These are phyloP conservation scores for Didymella exigua DNA, from an alignment of 2,329 filamentous ascomycete species.

Conservation along the genomic window DNA sequence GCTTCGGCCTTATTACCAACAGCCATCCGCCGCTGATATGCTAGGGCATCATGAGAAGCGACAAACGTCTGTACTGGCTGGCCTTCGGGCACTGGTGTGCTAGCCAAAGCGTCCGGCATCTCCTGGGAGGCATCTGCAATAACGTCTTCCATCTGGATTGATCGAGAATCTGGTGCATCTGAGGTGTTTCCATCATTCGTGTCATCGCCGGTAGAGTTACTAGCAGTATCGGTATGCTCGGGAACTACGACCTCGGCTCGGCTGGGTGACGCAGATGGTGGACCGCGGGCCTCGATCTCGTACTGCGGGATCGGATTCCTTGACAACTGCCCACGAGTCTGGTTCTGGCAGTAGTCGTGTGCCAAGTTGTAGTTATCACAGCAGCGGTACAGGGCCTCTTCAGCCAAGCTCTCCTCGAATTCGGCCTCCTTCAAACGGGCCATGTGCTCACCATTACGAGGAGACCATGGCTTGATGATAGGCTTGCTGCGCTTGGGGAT, in stretches of 20 bases:
- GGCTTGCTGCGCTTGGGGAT: conserved; percentile 55
- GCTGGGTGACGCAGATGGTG: conserved; percentile 39
- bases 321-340: conserved; percentile 62
- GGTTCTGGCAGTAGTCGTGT: conserved; percentile 75
- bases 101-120: conserved; percentile 17
- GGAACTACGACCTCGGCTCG: conserved; percentile 43
- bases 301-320: conserved; percentile 70
- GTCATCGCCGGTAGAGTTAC: conserved; percentile 34
- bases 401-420: conserved; percentile 67
- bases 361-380: conserved; percentile 68
- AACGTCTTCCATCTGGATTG: conserved; percentile 49
- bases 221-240: conserved; percentile 36
- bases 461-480: conserved; percentile 58
- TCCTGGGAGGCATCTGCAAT: conserved; percentile 21
- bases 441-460: conserved; percentile 54
- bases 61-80: conserved; percentile 19
- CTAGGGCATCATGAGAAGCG: conserved; percentile 33
- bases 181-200: conserved; percentile 33
- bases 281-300: conserved; percentile 40
- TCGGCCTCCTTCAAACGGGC: conserved; percentile 53
- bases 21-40: conserved; percentile 42
- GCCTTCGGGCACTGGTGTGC: conserved; percentile 27
- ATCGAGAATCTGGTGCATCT: conserved; percentile 41
- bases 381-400: conserved; percentile 83
- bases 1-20: conserved; percentile 45